Base-by-base conservation (phyloP, 441 rosid species). In the Corymbia citriodora region DNA sequence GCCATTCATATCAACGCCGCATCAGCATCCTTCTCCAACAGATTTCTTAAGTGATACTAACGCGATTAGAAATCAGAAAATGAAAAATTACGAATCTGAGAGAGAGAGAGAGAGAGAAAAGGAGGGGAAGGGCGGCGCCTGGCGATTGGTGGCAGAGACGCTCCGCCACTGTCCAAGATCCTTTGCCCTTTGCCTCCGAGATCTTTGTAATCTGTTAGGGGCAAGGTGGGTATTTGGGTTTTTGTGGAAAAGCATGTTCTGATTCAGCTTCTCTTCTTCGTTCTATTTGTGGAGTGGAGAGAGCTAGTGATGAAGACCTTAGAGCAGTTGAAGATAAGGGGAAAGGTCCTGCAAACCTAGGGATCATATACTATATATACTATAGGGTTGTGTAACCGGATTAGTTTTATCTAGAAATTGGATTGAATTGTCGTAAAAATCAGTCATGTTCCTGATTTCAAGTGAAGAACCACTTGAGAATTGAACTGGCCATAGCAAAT, bases 391-490 rank as follows among this genome's bases (percentile, higher is more conserved):
- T 59, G 63, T 13, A 59, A 59, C 25, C 63, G 3, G 25, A 59
- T 59, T 0, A 0, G 63, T 59, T 59, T 6, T 59, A 23, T 59
- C 14, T 57, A 57, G 25, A 23, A 57, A 57, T 57, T 23, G 29
- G 0, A 40, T 40, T 40, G 6, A 1, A 40, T 6, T 40, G 0
- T 59, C 63, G 13, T 23, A 59, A 10, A 23, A 40, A 40, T 40
- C 3, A 6, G 7, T 23, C 0, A 9, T 11, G 29, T 57, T 57
- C 29, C 29, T 0, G 9, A 0, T 6, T 29, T 29, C 23, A 10
- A 57, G 63, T 57, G 13, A 57, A 23, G 63, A 23, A 59, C 63
- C 25, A 59, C 63, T 10, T 59, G 25, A 29, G 63, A 59, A 59
- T 59, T 59, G 29, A 59, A 59, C 5, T 6, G 29, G 25, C 7